These are phyloP conservation scores for Panus rudis DNA, from an alignment of 768 basidiomycete genomes.

Conservation along the genomic window DNA sequence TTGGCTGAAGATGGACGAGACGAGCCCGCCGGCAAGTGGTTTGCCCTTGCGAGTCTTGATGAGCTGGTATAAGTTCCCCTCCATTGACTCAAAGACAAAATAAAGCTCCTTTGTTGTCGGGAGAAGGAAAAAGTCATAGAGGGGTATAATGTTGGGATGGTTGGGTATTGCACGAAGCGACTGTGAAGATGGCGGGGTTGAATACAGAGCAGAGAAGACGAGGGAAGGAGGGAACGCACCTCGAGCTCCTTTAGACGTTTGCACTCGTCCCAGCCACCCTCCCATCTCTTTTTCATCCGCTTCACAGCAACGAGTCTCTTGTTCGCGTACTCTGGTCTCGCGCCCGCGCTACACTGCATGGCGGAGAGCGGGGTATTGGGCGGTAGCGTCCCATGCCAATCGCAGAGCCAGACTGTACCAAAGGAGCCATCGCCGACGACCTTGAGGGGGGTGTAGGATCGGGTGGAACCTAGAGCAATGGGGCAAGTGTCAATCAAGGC, in stretches of 20 bases:
- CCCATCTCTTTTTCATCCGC: constrained; percentile 97
- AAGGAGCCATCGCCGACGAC: constrained; percentile 97
- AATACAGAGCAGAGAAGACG: constrained; percentile 8
- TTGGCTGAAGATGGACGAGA: constrained; percentile 91
- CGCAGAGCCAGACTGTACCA: constrained; percentile 97
- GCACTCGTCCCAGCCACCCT: constrained; percentile 98
- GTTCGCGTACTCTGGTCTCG: constrained; percentile 88
- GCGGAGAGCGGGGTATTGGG: constrained; percentile 86
- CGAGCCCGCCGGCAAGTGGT: constrained; percentile 92
- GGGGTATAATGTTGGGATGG: constrained; percentile 95
- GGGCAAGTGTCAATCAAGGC: neutral
- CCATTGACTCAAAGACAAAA: constrained; percentile 99
- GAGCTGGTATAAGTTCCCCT: constrained; percentile 98
- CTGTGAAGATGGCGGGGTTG: constrained; percentile 36
- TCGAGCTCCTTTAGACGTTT: constrained; percentile 92
- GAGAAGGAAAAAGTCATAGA: constrained; percentile 99
- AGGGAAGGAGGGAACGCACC: constrained; percentile 42
- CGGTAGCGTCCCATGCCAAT: constrained; percentile 96
- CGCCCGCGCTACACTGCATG: constrained; percentile 93
- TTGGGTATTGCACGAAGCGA: constrained; percentile 91
- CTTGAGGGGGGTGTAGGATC: constrained; percentile 93
- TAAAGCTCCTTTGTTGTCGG: constrained; percentile 94
- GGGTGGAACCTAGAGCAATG: constrained; percentile 71
- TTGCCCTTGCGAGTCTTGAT: constrained; percentile 95
- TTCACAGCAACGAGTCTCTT: constrained; percentile 96